Evolutionary conservation across 768 basidiomycete species (phyloP).

Genomic region (Suillus plorans): DNA sequence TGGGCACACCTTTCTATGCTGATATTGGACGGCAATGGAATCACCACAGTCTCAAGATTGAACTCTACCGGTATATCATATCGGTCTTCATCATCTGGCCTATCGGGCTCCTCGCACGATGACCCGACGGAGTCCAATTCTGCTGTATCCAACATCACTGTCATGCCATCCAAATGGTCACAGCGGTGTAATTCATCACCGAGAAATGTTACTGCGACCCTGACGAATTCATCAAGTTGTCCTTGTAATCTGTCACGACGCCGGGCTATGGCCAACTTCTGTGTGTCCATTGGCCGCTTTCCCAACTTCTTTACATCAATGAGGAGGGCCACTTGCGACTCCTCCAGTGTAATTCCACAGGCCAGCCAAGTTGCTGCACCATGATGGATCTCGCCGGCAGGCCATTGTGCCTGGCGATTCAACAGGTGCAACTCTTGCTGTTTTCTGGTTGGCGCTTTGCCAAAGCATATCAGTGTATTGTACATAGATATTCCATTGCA

Average conservation of each 20-base stretch:
- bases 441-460: background rate
- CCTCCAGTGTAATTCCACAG: background rate
- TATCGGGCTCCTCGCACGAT: background rate
- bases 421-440: background rate
- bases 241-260: too few species aligned
- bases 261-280: background rate
- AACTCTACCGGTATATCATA: background rate
- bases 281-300: background rate
- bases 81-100: background rate
- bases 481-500: background rate
- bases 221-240: too few species aligned
- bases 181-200: too few species aligned
- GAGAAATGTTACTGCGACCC: too few species aligned
- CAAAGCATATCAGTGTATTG: background rate
- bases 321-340: background rate
- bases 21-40: too few species aligned
- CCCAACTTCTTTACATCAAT: background rate
- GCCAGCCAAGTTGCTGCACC: background rate
- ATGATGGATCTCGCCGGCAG: background rate
- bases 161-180: too few species aligned
- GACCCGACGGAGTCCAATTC: rapidly evolving
- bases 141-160: background rate
- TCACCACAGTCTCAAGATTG: too few species aligned
- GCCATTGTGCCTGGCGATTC: background rate
- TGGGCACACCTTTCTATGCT: too few species aligned